Percentiles rank a stretch among this genome's conserved stretches.
phyloP scores from a whole-genome alignment of 805 yeast species.

The Candida patagonica region DNA sequence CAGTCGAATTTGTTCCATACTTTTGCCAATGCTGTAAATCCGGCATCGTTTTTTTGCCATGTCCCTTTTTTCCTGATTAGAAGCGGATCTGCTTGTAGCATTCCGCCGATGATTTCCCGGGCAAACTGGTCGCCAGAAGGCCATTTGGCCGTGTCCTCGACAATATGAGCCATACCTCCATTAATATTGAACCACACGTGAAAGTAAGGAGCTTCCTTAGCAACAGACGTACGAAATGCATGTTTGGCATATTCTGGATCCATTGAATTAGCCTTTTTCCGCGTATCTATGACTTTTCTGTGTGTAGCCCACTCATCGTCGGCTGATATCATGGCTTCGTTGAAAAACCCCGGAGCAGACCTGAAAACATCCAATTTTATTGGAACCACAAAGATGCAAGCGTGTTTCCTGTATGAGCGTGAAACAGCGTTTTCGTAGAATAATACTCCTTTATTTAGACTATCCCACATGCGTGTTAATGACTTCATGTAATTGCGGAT shows the following conservation, averaged over 20 bases:
- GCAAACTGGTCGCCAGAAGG: constrained; percentile 39
- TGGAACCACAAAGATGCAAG: constrained; percentile 37
- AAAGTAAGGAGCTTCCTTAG: constrained; percentile 41
- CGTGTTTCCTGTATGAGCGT: constrained; percentile 27
- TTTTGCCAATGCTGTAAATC: constrained; percentile 28
- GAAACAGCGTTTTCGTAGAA: constrained; percentile 38
- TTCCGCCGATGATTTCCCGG: constrained; percentile 38
- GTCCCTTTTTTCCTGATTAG: constrained; percentile 27
- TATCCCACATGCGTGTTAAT: constrained; percentile 33
- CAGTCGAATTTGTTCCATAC: constrained; percentile 31
- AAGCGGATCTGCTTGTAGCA: constrained; percentile 32
- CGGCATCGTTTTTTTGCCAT: constrained; percentile 23
- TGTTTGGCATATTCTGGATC: constrained; percentile 18
- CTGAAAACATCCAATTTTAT: constrained; percentile 28
- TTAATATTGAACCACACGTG: constrained; percentile 41
- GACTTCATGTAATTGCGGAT: constrained; percentile 35
- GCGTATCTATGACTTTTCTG: constrained; percentile 34
- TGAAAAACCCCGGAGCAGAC: constrained; percentile 34
- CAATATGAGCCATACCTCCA: constrained; percentile 44
- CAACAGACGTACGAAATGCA: constrained; percentile 29
- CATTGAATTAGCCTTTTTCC: constrained; percentile 17
- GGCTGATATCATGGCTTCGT: constrained; percentile 32
- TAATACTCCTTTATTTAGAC: constrained; percentile 29
- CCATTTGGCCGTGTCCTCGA: constrained; percentile 36
- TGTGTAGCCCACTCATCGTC: constrained; percentile 34